Base-by-base conservation (phyloP, 345 rosid genomes). In the Ceriops zippeliana region DNA sequence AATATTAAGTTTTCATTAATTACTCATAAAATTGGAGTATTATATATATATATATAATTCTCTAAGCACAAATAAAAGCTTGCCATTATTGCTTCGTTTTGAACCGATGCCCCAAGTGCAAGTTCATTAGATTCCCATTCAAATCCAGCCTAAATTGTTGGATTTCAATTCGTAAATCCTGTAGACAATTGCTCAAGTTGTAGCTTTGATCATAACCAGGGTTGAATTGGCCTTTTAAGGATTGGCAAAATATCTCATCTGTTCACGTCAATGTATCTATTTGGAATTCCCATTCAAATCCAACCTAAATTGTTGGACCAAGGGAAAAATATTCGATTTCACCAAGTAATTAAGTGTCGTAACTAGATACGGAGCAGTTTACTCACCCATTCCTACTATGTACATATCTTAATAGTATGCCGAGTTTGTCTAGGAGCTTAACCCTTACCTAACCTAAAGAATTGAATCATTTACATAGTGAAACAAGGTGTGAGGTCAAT, bases 401-500 rank as follows among this genome's bases (percentile, higher is more conserved):
- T 35, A 26, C 24, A 19, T 27, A 58, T 22, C 7, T 70, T 62
- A 52, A 60, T 61, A 32, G 52, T 46, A 30, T 71, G 62, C 3
- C 15, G 49, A 38, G 49, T 8, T 71, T 26, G 15, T 6, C 5
- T 19, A 7, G 26, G 10, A 5, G 32, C 10, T 22, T 17, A 57
- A 31, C 69, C 35, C 58, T 49, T 49, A 51, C 62, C 61, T n/a
- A 58, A 47, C 34, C 51, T 47, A 58, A 53, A n/a, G 20, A 57
- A 60, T 49, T 51, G 30, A 47, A 59, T 24, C 16, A 49, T 27
- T 58, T 19, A 35, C 49, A 31, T 52, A 66, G 52, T 54, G 63
- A 72, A 72, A 63, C 74, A 26, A 63, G 73, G 69, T 61, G 62
- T 72, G 67, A 35, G 73, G 75, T 73, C 80, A 81, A 72, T 54